Evolutionary conservation across 2,329 filamentous ascomycete genomes (phyloP).

Genomic region (Paecilomyces formosus): DNA sequence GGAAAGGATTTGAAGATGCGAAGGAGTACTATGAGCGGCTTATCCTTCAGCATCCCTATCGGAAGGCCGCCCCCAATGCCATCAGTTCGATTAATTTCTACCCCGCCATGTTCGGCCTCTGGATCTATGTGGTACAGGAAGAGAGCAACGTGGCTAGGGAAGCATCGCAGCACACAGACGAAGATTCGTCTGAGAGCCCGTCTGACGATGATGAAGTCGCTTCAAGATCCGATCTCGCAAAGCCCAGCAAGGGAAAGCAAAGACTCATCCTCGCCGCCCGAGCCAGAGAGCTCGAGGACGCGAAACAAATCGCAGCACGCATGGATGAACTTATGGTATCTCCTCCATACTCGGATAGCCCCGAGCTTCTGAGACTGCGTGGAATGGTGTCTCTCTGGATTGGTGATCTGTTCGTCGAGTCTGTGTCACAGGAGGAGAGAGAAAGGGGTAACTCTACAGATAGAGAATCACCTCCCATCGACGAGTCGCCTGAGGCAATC

Average conservation of each 20-base stretch:
- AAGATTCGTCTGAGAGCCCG: slow-evolving; percentile 14
- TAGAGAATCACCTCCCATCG: slow-evolving; percentile 10
- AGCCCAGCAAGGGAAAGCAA: slow-evolving; percentile 29
- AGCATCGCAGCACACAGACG: slow-evolving; percentile 17
- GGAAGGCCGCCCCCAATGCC: slow-evolving; percentile 50
- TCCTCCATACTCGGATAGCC: slow-evolving; percentile 62
- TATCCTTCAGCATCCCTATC: slow-evolving; percentile 68
- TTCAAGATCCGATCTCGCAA: slow-evolving; percentile 12
- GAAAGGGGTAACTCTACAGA: slow-evolving; percentile 7
- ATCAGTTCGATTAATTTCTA: slow-evolving; percentile 70
- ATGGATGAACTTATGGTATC: slow-evolving; percentile 66
- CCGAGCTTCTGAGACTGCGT: slow-evolving; percentile 60
- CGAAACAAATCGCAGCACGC: slow-evolving; percentile 56
- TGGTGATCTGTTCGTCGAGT: slow-evolving; percentile 52
- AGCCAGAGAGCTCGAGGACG: slow-evolving; percentile 48
- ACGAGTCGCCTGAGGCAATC: slow-evolving; percentile 18
- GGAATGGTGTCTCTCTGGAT: slow-evolving; percentile 70
- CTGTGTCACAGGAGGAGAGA: slow-evolving; percentile 16
- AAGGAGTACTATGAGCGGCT: slow-evolving; percentile 69
- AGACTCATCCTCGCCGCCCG: slow-evolving; percentile 32
- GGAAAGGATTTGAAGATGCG: slow-evolving; percentile 49
- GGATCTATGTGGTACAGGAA: slow-evolving; percentile 67
- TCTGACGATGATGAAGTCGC: slow-evolving; percentile 25
- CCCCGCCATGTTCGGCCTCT: slow-evolving; percentile 69
- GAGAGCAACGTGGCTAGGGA: slow-evolving; percentile 46